These are phyloP conservation scores for Boletus rubroflammeus DNA, from an alignment of 768 basidiomycete genomes.

Conservation along the genomic window DNA sequence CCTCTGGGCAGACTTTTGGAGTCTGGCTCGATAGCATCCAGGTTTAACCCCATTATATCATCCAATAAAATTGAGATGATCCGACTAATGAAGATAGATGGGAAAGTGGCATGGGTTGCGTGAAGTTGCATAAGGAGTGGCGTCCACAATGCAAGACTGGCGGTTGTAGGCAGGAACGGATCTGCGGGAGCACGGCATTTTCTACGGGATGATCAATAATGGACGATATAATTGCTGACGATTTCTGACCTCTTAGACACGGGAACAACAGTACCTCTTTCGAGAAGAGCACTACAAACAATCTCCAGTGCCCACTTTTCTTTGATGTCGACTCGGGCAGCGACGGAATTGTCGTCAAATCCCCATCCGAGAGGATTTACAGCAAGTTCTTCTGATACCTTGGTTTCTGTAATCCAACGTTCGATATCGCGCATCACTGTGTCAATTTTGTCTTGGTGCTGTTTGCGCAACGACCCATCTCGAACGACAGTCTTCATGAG, in stretches of 20 bases:
- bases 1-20: conserved; percentile 28
- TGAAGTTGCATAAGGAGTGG: conserved; percentile 60
- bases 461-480: conserved; percentile 58
- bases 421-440: conserved; percentile 60
- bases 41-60: conserved; percentile 10
- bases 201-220: conserved; percentile 35
- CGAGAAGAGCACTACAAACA: conserved; percentile 63
- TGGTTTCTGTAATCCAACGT: conserved; percentile 74
- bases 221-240: neutral
- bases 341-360: conserved; percentile 23
- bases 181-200: conserved; percentile 48
- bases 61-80: conserved; percentile 39
- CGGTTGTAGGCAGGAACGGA: conserved; percentile 46
- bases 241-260: conserved; percentile 71
- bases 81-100: conserved; percentile 42
- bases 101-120: conserved; percentile 53
- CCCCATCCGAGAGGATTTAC: conserved; percentile 49
- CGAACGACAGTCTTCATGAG: conserved; percentile 58
- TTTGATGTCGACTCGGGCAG: conserved; percentile 44
- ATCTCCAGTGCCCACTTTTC: conserved; percentile 67
- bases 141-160: conserved; percentile 59
- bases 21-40: conserved; percentile 19
- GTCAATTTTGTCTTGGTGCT: conserved; percentile 48
- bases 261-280: conserved; percentile 76
- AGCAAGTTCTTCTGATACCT: conserved; percentile 53